These are phyloP conservation scores for Venturia effusa DNA, from an alignment of 2,329 filamentous ascomycete species.

Conservation along the genomic window DNA sequence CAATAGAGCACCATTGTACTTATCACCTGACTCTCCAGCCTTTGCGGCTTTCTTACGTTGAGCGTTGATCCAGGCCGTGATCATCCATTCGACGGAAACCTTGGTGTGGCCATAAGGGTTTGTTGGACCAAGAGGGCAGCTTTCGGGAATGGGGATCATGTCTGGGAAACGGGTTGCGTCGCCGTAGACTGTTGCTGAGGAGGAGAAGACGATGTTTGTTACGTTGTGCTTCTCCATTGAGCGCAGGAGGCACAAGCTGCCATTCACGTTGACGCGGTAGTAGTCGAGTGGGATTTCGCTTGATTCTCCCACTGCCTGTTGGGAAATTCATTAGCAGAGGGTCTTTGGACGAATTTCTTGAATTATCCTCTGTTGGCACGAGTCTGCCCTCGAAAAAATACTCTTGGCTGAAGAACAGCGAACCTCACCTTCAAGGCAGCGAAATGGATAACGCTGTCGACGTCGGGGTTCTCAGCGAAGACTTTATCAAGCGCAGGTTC, in stretches of 20 bases:
- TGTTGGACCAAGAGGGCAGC: conserved; percentile 90
- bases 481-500: conserved; percentile 74
- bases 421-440: conserved; percentile 77
- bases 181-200: conserved; percentile 94
- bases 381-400: not conserved
- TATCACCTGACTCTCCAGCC: conserved; percentile 56
- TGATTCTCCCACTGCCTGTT: conserved; percentile 87
- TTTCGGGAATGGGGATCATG: conserved; percentile 98
- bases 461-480: conserved; percentile 79
- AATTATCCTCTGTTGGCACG: not conserved
- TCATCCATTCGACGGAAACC: conserved; percentile 80
- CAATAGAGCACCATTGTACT: conserved; percentile 88
- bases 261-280: conserved; percentile 93
- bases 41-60: conserved; percentile 76
- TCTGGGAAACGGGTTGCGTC: conserved; percentile 90
- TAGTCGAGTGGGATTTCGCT: conserved; percentile 91
- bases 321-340: not conserved
- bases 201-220: conserved; percentile 96
- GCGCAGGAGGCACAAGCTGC: conserved; percentile 75
- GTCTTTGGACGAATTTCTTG: not conserved
- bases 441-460: conserved; percentile 98
- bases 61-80: conserved; percentile 80
- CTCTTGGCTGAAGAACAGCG: not conserved
- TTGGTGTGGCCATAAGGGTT: conserved; percentile 98
- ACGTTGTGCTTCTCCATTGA: conserved; percentile 87